Base-by-base conservation (phyloP, 2,329 filamentous ascomycete genomes). In the Hypoxylon sp. region DNA sequence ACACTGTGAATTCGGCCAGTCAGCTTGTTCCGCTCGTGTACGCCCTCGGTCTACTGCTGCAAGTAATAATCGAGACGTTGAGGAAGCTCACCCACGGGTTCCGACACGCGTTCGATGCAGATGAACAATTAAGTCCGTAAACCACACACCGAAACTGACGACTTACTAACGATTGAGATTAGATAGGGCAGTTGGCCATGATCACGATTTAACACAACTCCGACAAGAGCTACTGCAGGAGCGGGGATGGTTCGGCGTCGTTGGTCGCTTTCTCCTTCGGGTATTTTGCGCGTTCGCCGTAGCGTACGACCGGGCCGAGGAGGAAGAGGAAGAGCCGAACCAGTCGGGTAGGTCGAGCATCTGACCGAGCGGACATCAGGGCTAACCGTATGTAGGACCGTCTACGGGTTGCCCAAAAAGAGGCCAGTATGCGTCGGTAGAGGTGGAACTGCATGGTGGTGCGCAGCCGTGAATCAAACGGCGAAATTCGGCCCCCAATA, bases 201-300 rank as follows among this genome's bases (percentile, higher is more conserved):
- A 55, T 39, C 34, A 24, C n/a, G 28, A 8, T 22, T 39, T 41
- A 15, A 49, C 20, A 39, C 52, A 48, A 34, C 6, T 56, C 13
- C 30, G 59, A 34, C 28, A 41, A 10, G 47, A 49, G 26, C 47
- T 62, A 6, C 28, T 6, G 13, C 48, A 52, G 30, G 59, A 53
- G 53, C 39, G 28, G 48, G 59, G 59, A 41, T 57, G 53, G 59
- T 17, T 56, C 5, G 59, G 59, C 24, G 10, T 20, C 30, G 53
- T 57, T 57, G 53, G 48, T 22, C 59, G 59, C 19, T 44, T 53
- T 49, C 52, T 62, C 17, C 57, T 56, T 48, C 53, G 53, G n/a
- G 30, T 57, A 19, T 57, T 49, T 43, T 48, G 47, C 44, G 59
- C 53, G 24, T 53, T 62, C 39, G 22, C 5, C 43, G 48, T 43